Percentiles rank a stretch among this genome's conserved stretches.
These are phyloP conservation scores for Podosphaera xanthii DNA, from an alignment of 2,329 filamentous ascomycete genomes.

Conservation along the genomic window DNA sequence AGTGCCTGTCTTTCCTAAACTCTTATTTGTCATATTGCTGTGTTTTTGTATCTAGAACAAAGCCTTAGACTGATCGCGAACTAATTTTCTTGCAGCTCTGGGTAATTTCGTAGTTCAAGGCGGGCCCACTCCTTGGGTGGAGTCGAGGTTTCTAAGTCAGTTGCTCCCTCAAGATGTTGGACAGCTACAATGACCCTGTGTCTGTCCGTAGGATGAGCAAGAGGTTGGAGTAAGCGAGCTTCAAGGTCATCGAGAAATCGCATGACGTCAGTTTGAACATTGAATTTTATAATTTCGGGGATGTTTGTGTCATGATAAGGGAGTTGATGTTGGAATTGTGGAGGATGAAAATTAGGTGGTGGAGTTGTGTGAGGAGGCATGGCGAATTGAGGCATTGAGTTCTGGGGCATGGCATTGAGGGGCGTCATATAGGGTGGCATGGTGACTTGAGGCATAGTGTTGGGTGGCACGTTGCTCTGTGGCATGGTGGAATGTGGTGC, in stretches of 20 bases:
- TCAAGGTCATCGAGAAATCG: background rate
- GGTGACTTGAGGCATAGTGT: no score
- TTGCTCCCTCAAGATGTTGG: background rate
- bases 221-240: background rate
- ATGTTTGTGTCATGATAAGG: background rate
- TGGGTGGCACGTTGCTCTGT: no score
- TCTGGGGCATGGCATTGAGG: no score
- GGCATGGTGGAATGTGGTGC: no score
- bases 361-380: no score
- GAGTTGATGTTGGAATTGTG: no score
- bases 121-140: background rate
- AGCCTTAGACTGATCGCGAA: background rate
- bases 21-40: background rate
- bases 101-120: background rate
- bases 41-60: background rate
- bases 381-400: no score
- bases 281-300: background rate
- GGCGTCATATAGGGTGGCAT: no score
- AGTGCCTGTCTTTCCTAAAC: background rate
- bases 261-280: background rate
- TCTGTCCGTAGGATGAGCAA: background rate
- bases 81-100: background rate
- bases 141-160: no score
- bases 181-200: background rate
- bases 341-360: no score